Evolutionary conservation across 768 basidiomycete genomes (phyloP).

Genomic region (Suillus cothurnatus): DNA sequence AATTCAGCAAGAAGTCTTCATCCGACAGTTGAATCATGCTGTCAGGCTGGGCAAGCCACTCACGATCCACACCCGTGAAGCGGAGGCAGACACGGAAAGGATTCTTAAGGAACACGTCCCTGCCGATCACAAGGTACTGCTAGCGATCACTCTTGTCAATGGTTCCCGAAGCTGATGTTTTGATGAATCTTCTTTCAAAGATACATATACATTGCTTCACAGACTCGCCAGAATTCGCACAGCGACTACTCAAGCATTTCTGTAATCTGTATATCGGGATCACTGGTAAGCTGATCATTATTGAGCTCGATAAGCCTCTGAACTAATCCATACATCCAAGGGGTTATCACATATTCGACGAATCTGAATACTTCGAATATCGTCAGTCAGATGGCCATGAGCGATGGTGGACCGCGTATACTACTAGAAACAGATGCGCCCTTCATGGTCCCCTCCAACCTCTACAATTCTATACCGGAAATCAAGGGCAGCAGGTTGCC

Average conservation of each 20-base stretch:
- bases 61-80: conserved; percentile 86
- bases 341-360: conserved; percentile 78
- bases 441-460: conserved; percentile 80
- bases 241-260: conserved; percentile 71
- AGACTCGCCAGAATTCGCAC: conserved; percentile 75
- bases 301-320: background rate
- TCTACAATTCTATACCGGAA: conserved; percentile 57
- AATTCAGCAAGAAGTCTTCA: conserved; percentile 66
- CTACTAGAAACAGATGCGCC: conserved; percentile 82
- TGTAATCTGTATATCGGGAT: conserved; percentile 84
- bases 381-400: conserved; percentile 53
- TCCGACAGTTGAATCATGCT: conserved; percentile 68
- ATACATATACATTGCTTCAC: conserved; percentile 92
- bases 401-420: conserved; percentile 43
- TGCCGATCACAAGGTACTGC: conserved; percentile 57
- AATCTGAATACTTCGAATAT: conserved; percentile 73
- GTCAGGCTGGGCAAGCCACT: conserved; percentile 72
- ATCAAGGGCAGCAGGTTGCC: conserved; percentile 61
- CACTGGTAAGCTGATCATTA: conserved; percentile 48
- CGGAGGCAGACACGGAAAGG: conserved; percentile 78
- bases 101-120: conserved; percentile 82
- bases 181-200: conserved; percentile 32
- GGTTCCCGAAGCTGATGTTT: background rate
- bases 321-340: conserved; percentile 32
- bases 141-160: background rate